Evolutionary conservation across 176 grass and related monocot genomes (phyloP).

Genomic region (Cocos nucifera): DNA sequence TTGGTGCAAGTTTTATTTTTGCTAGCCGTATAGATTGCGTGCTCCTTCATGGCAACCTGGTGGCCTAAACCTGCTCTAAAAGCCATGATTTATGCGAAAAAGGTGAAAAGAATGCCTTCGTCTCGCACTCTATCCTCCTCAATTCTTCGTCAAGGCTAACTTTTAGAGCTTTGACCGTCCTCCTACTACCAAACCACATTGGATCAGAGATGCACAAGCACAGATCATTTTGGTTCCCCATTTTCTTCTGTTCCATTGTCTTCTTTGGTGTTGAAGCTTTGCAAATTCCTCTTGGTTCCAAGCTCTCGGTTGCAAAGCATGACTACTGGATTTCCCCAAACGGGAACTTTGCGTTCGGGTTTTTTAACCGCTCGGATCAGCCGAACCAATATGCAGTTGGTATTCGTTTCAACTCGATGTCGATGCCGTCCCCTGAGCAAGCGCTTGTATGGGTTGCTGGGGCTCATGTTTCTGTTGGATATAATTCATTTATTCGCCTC

Average conservation of each 20-base stretch:
- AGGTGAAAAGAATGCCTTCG: too few relatives aligned
- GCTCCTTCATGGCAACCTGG: too few relatives aligned
- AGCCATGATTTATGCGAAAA: too few relatives aligned
- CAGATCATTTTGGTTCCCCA: neutral
- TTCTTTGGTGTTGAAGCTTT: too few relatives aligned
- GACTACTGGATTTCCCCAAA: neutral
- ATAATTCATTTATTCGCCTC: constrained; percentile 7
- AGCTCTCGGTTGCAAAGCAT: neutral
- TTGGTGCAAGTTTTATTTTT: too few relatives aligned
- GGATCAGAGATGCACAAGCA: neutral
- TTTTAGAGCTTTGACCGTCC: too few relatives aligned
- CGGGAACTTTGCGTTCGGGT: constrained; percentile 1
- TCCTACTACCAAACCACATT: too few relatives aligned
- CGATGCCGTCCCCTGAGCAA: neutral
- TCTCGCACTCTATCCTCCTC: too few relatives aligned
- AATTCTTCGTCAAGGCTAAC: too few relatives aligned
- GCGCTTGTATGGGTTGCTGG: neutral
- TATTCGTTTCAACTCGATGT: constrained; percentile 4
- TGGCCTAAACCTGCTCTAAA: too few relatives aligned
- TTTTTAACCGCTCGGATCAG: neutral
- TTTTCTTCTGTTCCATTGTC: neutral
- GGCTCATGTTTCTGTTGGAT: constrained; percentile 1
- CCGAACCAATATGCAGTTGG: constrained; percentile 1
- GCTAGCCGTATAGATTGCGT: too few relatives aligned
- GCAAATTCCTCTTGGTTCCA: neutral